Evolutionary conservation across 208 protist genomes (phyloP), one percentile per base, ranked within the genome.

Genomic region (Leishmania aethiopica): DNA sequence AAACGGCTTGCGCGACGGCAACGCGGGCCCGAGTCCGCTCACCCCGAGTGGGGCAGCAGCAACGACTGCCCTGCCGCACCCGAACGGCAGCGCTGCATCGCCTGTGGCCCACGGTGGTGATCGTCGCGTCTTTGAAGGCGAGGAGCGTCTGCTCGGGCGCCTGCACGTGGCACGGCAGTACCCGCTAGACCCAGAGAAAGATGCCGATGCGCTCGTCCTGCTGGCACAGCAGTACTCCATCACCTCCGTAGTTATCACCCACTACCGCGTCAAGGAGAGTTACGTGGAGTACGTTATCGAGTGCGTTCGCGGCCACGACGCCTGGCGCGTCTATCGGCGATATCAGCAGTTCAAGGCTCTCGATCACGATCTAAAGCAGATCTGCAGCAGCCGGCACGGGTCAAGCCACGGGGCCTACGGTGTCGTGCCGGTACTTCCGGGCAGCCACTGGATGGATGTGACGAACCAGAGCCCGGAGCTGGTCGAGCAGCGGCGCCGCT

Each of bases 261-360:
- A 91, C 49, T 95, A 94, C 79, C 89, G 93, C 4, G 90, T 96
- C 45, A 88, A 88, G 55, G 87, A 87, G 25, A 91, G 67, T 64
- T 94, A 90, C 67, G 90, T 96, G 6, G 93, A 96, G 79, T 96
- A 96, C 79, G 87, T 92, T 1, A 87, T 96, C 64, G 90, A 93
- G 64, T 95, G 92, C 67, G 84, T 84, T 35, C 83, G 78, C 49
- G 89, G 71, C 69, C 81, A 83, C 77, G 80, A 81, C 62, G 78
- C 81, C 13, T 96, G 92, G 91, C 88, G 90, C 1, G 92, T 97
- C 32, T 94, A 92, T 82, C 86, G 94, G 11, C 92, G 94, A 28
- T 97, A 97, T 74, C 92, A 97, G 57, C 91, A 95, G 83, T 97
- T 97, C 66, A 96, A 94, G 69, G 60, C 82, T 6, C 87, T 97